phyloP scores from a whole-genome alignment of 345 rosid species.

The Populus deltoides region DNA sequence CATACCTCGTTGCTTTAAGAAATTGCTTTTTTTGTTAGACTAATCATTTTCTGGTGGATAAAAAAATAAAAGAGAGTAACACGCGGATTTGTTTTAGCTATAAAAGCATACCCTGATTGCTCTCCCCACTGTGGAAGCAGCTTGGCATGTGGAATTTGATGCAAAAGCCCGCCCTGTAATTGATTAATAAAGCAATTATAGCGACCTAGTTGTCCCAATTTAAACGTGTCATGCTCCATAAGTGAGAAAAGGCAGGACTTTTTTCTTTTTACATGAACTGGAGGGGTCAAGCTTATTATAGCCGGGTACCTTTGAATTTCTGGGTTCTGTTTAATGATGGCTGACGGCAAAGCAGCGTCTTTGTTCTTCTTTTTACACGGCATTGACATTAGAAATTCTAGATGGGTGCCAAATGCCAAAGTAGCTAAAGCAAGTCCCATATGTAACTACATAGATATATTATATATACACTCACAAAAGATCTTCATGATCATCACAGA shows the following conservation, averaged over 20 bases:
- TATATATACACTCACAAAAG: not conserved
- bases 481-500: not conserved
- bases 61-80: conserved; percentile 1
- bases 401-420: not conserved
- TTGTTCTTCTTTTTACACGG: not conserved
- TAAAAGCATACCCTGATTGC: conserved; percentile 17
- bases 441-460: too few relatives aligned
- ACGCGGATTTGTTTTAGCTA: conserved; percentile 19
- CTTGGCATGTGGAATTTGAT: not conserved
- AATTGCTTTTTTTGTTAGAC: not conserved
- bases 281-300: too few relatives aligned
- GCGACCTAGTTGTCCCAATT: not conserved
- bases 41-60: not conserved
- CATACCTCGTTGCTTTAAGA: too few relatives aligned
- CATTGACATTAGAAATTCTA: not conserved
- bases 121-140: not conserved
- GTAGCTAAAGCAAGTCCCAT: not conserved
- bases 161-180: conserved; percentile 3
- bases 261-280: too few relatives aligned
- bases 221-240: too few relatives aligned
- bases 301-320: not conserved
- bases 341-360: not conserved
- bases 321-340: not conserved
- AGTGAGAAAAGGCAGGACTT: too few relatives aligned
- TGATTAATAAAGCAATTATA: not conserved